Conservation (phyloP, 73 alveolate species). For the Tetrahymena thermophila region DNA sequence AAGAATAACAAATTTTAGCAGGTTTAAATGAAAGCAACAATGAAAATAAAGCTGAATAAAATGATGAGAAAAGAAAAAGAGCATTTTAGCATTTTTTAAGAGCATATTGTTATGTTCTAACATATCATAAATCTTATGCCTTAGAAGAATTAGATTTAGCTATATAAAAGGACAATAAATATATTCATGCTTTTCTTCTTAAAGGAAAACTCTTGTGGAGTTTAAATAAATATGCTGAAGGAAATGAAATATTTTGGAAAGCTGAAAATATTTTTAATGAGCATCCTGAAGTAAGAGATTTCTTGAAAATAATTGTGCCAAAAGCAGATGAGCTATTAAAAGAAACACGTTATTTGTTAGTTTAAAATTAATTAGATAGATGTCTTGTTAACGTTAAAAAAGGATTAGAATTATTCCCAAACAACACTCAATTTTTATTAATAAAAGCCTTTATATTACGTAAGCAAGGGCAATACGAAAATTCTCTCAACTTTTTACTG, state of each 20-base stretch:
- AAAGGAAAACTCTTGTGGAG: neutral
- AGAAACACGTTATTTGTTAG: constrained; percentile 20
- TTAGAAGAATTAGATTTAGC: neutral
- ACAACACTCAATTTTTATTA: constrained; percentile 18
- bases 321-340: neutral
- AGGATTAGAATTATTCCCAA: constrained; percentile 35
- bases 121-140: neutral
- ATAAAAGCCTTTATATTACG: constrained; percentile 17
- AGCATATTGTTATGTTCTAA: neutral
- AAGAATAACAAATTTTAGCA: neutral
- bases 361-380: constrained; percentile 25
- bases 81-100: neutral
- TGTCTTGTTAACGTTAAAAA: constrained; percentile 25
- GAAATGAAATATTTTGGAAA: neutral
- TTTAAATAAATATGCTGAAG: neutral
- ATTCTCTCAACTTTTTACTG: constrained; percentile 5
- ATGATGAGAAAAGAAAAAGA: neutral
- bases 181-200: neutral
- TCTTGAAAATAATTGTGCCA: constrained; percentile 8
- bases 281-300: constrained; percentile 22
- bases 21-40: neutral
- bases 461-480: constrained; percentile 7
- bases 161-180: neutral
- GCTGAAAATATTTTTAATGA: neutral
- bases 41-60: neutral